These are phyloP conservation scores for Tetrapisispora pingtungensis DNA, from an alignment of 805 yeast species.

Conservation along the genomic window DNA sequence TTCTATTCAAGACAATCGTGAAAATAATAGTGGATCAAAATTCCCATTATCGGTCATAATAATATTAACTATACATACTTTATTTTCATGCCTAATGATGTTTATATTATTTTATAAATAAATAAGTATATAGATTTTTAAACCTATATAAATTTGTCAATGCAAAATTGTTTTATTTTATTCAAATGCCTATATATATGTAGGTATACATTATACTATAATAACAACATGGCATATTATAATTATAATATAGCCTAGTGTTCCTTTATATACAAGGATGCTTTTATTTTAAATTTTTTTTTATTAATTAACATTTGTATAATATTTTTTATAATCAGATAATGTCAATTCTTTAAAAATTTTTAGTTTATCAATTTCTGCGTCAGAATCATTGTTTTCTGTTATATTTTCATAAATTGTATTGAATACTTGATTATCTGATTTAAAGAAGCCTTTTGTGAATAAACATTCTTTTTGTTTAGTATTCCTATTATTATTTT, in stretches of 20 bases:
- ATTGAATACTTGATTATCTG: constrained; percentile 36
- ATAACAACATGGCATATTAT: too few species aligned
- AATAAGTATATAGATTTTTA: too few species aligned
- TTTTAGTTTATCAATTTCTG: too few species aligned
- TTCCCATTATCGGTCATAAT: constrained; percentile 6
- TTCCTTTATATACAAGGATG: too few species aligned
- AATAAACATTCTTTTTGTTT: constrained; percentile 38
- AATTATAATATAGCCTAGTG: too few species aligned
- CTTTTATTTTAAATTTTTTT: neutral
- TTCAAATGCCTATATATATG: too few species aligned
- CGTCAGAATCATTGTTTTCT: neutral
- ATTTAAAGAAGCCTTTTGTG: constrained; percentile 57
- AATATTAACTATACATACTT: constrained; percentile 10
- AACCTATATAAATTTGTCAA: neutral
- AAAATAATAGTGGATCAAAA: neutral
- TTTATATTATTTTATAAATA: constrained; percentile 11
- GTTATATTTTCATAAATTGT: constrained; percentile 6
- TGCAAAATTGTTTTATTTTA: too few species aligned
- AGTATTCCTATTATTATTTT: constrained; percentile 16
- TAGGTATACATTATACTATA: too few species aligned
- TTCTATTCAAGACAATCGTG: constrained; percentile 3
- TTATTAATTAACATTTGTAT: neutral
- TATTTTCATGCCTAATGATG: constrained; percentile 15
- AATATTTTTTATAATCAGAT: neutral
- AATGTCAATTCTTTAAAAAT: neutral